Conservation (phyloP, 441 rosid species). For the Syzygium malaccense region DNA sequence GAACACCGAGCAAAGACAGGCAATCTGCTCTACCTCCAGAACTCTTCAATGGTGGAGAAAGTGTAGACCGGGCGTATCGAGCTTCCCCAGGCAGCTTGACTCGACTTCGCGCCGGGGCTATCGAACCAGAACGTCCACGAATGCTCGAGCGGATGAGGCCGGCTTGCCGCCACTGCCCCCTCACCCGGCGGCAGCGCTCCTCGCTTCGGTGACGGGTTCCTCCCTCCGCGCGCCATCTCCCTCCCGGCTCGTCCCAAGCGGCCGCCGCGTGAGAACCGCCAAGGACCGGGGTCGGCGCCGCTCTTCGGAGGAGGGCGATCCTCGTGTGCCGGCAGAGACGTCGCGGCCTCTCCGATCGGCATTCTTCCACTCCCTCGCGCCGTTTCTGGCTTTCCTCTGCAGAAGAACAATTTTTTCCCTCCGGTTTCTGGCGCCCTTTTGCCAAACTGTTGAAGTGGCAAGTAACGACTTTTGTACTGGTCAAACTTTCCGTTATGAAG, state of each 20-base stretch:
- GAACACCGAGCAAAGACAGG: background rate
- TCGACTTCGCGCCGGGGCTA: slow-evolving; percentile 47
- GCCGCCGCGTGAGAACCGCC: background rate
- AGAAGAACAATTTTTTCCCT: background rate
- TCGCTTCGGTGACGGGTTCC: background rate
- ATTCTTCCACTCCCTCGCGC: background rate
- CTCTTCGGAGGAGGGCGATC: background rate
- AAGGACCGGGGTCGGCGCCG: background rate
- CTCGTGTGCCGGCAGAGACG: background rate
- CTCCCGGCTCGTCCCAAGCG: background rate
- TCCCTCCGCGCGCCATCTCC: background rate
- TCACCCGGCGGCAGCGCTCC: background rate
- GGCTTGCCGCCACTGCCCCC: slow-evolving; percentile 13
- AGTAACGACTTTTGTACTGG: background rate
- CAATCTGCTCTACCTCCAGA: slow-evolving; percentile 53
- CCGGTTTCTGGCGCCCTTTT: background rate
- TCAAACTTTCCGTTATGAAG: background rate
- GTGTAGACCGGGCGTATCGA: slow-evolving; percentile 62
- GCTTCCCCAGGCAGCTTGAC: slow-evolving; percentile 66
- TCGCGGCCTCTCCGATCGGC: background rate
- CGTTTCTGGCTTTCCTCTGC: background rate
- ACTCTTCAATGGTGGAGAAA: slow-evolving; percentile 64
- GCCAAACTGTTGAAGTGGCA: background rate
- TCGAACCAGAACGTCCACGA: slow-evolving; percentile 95
- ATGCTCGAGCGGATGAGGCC: slow-evolving; percentile 65